Evolutionary conservation across 805 yeast species (phyloP), one percentile per base, ranked within the genome.

Genomic region (Cyberlindnera euphorbiiphila): DNA sequence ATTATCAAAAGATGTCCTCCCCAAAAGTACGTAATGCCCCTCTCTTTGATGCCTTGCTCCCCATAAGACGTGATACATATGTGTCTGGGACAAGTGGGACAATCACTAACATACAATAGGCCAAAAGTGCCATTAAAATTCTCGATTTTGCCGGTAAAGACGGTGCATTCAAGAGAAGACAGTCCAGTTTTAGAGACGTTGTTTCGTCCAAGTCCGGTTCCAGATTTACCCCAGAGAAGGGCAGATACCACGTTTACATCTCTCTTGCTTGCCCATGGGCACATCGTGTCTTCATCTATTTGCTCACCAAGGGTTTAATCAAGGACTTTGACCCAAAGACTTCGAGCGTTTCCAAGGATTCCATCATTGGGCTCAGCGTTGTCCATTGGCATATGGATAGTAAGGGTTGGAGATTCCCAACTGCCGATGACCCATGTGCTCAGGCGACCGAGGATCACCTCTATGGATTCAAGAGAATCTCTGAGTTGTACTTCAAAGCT

Each of bases 221-320:
- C 11, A 60, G 69, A 43, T 85, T 78, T 57, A 66, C 77, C 13
- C 86, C 96, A 5, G 96, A 87, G 54, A 69, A 72, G 31, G 76
- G 76, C 41, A 72, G 98, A 53, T 91, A 91, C 57, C 95, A 89
- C 62, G 71, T 88, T 38, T 89, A 84, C 52, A 95, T 87, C 9
- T 82, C 93, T 1, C 68, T 71, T 33, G 96, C 96, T 2, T 91
- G 98, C 62, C 98, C 98, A 4, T 91, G 97, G 76, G 97, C 97
- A 1, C 95, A 86, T 56, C 72, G 98, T 45, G 77, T 89, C 0
- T 67, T 89, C 41, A 81, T 87, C 36, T 70, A 81, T 3, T 65
- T 96, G 37, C 61, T 72, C 10, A 66, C 91, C 45, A 87, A 88
- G 65, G 95, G 96, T 1, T 60, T 83, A 34, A 59, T 66, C n/a